Base-by-base conservation (phyloP, 1,284 basidiomycete species). In the Tilletia caries region DNA sequence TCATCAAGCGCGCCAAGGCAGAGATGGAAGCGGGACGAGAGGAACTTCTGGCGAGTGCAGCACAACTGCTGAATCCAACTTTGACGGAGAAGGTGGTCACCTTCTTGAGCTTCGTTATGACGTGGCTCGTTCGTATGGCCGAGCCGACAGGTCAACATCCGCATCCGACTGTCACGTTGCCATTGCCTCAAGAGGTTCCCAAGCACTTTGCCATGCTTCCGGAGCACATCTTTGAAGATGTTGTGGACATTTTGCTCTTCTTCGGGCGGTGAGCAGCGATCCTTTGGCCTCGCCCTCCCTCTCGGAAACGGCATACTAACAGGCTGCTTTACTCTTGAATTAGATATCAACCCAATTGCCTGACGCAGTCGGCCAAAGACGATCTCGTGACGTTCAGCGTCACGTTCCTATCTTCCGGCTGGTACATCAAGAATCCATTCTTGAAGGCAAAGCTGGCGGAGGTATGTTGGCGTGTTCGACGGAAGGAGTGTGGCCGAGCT, bases 371-470 rank as follows among this genome's bases (percentile, higher is more conserved):
- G 48, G 80, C 82, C 44, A 82, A 92, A 85, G 89, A 89, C 33
- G 94, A 95, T 76, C 86, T 98, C n/a, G 86, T 98, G 74, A 88
- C 90, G 0, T 98, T 98, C 84, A 88, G 90, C 46, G 86, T 98
- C 75, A 93, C 92, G 0, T 98, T 98, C 87, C 86, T 98, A 68
- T 91, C 91, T 6, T 96, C 93, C 5, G 92, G 92, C 0, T 92
- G 91, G 89, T 98, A 95, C 83, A 94, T 99, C 86, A 97, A 96
- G 86, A 99, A 98, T 76, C 96, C 96, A 0, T 98, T 96, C 87
- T 84, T 98, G 76, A 98, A 97, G 84, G 90, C 93, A n/a, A 97
- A 98, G 85, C 90, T 98, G 58, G 93, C 97, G 73, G 93, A 95
- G 80, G 92, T 93, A 75, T 64, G 86, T 83, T 23, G 20, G n/a